phyloP scores from a whole-genome alignment of 2,329 filamentous ascomycete species.

The Ascosphaera apis region DNA sequence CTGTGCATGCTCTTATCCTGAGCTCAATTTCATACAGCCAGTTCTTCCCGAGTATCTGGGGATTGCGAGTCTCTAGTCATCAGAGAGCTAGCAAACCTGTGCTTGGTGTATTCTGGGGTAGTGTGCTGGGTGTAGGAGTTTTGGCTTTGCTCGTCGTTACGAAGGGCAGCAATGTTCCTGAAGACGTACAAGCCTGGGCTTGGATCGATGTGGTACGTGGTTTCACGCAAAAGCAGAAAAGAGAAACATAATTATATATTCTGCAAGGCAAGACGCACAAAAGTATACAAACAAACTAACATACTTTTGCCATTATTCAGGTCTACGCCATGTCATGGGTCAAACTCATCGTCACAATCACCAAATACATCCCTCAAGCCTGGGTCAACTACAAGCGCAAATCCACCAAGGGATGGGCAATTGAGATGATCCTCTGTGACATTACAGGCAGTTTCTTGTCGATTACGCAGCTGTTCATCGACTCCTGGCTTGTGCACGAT shows the following conservation, averaged over 20 bases:
- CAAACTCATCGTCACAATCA: slow-evolving; percentile 66
- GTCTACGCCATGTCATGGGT: slow-evolving; percentile 57
- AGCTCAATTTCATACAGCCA: slow-evolving; percentile 55
- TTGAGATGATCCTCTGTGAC: slow-evolving; percentile 63
- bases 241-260: background rate
- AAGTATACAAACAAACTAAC: background rate
- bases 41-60: slow-evolving; percentile 50
- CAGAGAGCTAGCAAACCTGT: slow-evolving; percentile 38
- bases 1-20: slow-evolving; percentile 53
- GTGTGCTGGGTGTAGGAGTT: slow-evolving; percentile 24
- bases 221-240: background rate
- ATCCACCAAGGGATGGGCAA: slow-evolving; percentile 75
- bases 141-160: slow-evolving; percentile 20
- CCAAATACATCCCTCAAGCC: slow-evolving; percentile 84
- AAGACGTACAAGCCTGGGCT: slow-evolving; percentile 30
- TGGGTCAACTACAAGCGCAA: slow-evolving; percentile 62
- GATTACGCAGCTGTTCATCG: slow-evolving; percentile 57
- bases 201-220: slow-evolving; percentile 39
- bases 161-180: slow-evolving; percentile 19
- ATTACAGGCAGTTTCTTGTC: slow-evolving; percentile 61
- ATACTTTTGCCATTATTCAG: slow-evolving; percentile 15
- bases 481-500: slow-evolving; percentile 62
- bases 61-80: slow-evolving; percentile 38
- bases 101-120: slow-evolving; percentile 45
- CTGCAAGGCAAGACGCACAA: background rate